Evolutionary conservation across 2,329 filamentous ascomycete species (phyloP).

Genomic region (Thelonectria blattea): DNA sequence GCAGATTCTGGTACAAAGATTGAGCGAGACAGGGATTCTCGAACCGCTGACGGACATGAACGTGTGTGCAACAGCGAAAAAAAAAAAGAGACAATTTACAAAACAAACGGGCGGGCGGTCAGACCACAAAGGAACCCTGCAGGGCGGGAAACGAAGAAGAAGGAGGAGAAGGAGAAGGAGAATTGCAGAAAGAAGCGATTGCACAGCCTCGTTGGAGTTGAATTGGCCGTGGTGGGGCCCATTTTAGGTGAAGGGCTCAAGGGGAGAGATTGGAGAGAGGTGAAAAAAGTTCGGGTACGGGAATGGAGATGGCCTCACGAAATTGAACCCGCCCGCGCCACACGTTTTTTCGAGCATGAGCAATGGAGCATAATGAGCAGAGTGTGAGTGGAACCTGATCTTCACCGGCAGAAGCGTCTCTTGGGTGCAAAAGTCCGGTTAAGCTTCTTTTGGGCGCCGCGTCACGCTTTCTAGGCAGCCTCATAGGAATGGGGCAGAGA

Average conservation of each 20-base stretch:
- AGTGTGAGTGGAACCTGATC: conserved; percentile 12
- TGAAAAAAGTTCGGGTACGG: not conserved
- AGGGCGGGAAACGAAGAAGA: not conserved
- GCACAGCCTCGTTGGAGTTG: conserved; percentile 15
- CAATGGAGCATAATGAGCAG: no score
- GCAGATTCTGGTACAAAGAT: not conserved
- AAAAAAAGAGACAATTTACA: not conserved
- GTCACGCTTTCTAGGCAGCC: conserved; percentile 12
- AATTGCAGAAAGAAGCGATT: not conserved
- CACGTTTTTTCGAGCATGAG: no score
- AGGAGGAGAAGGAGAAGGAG: no score
- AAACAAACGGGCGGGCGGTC: not conserved
- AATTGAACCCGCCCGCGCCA: no score
- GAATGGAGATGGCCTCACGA: not conserved
- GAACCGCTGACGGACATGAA: not conserved
- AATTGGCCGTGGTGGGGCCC: not conserved
- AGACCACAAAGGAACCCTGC: conserved; percentile 20
- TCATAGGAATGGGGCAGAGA: conserved; percentile 13
- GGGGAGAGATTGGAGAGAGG: not conserved
- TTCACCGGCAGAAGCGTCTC: not conserved
- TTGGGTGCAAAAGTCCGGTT: conserved; percentile 8
- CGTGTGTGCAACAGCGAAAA: not conserved
- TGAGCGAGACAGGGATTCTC: not conserved
- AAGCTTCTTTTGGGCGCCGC: conserved; percentile 26
- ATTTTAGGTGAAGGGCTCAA: not conserved